A percentile compares a stretch with the other conserved stretches of the same genome.
These are phyloP conservation scores for Monilinia polystroma DNA, from an alignment of 2,329 filamentous ascomycete species.

Conservation along the genomic window DNA sequence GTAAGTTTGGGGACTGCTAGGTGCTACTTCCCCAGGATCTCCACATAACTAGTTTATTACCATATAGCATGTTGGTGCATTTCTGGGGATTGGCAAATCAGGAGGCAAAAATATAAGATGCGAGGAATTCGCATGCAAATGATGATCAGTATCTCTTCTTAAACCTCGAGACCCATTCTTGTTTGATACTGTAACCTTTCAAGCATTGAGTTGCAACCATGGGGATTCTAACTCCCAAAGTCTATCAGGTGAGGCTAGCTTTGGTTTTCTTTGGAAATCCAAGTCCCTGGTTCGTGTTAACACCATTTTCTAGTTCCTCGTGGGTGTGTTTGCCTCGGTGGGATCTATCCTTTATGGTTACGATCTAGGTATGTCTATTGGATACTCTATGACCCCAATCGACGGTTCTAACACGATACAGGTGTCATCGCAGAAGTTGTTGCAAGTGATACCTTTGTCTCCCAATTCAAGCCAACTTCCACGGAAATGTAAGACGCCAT, in stretches of 20 bases:
- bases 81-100: not conserved
- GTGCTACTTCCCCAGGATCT: slow-evolving; percentile 21
- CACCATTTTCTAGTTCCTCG: slow-evolving; percentile 38
- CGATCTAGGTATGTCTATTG: slow-evolving; percentile 52
- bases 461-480: slow-evolving; percentile 42
- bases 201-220: slow-evolving; percentile 21
- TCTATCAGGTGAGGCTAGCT: slow-evolving; percentile 36
- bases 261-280: not conserved
- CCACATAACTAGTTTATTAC: slow-evolving; percentile 17
- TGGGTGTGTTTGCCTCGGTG: slow-evolving; percentile 52
- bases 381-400: slow-evolving; percentile 19
- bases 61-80: slow-evolving; percentile 8
- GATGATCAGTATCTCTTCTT: slow-evolving; percentile 11
- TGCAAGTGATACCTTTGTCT: slow-evolving; percentile 48
- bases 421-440: slow-evolving; percentile 41
- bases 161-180: not conserved
- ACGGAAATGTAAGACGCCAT: slow-evolving; percentile 34
- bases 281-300: not conserved
- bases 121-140: slow-evolving; percentile 3
- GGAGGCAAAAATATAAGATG: slow-evolving; percentile 18
- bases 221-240: slow-evolving; percentile 40
- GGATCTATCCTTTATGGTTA: slow-evolving; percentile 57
- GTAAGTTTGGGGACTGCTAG: not conserved
- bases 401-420: slow-evolving; percentile 15
- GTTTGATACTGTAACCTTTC: slow-evolving; percentile 12